phyloP scores from a whole-genome alignment of 192 early-diverging fungal species.

The Paraglomus brasilianum region DNA sequence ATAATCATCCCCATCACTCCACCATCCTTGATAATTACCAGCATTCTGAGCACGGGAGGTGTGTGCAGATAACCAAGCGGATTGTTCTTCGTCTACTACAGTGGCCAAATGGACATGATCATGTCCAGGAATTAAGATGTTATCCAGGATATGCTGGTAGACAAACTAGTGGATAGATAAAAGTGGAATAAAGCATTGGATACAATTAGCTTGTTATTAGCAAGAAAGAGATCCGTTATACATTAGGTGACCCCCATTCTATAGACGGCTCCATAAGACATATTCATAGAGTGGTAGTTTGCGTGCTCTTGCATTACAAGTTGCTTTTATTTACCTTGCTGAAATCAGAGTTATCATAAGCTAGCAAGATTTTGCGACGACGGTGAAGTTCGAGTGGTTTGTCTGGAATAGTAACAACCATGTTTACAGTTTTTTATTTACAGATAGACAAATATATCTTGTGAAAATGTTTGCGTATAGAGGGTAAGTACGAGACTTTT shows the following conservation, averaged over 20 bases:
- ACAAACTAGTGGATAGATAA: constrained; percentile 4
- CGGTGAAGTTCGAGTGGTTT: constrained; percentile 21
- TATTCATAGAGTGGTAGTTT: too few relatives aligned
- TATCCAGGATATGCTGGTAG: constrained; percentile 15
- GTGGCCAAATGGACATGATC: constrained; percentile 14
- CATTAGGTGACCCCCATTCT: too few relatives aligned
- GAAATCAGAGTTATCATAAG: constrained; percentile 23
- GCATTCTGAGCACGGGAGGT: constrained; percentile 14
- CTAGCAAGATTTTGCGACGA: constrained; percentile 6
- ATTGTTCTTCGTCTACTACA: constrained; percentile 24
- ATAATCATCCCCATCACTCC: too few relatives aligned
- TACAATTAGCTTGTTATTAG: not conserved
- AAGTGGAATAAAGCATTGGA: not conserved
- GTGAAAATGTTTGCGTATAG: too few relatives aligned
- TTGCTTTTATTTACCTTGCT: constrained; percentile 1
- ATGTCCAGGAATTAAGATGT: constrained; percentile 11
- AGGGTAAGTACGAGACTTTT: too few relatives aligned
- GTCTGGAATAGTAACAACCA: constrained; percentile 2
- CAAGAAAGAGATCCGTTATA: too few relatives aligned
- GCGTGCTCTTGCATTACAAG: too few relatives aligned
- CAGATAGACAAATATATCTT: too few relatives aligned
- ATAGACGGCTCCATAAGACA: too few relatives aligned
- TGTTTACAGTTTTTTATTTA: not conserved
- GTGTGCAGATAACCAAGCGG: constrained; percentile 5
- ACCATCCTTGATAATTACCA: constrained; percentile 4